Percentiles rank a stretch among this genome's conserved stretches.
phyloP scores from a whole-genome alignment of 129 eudicot species.

The Lonicera japonica region DNA sequence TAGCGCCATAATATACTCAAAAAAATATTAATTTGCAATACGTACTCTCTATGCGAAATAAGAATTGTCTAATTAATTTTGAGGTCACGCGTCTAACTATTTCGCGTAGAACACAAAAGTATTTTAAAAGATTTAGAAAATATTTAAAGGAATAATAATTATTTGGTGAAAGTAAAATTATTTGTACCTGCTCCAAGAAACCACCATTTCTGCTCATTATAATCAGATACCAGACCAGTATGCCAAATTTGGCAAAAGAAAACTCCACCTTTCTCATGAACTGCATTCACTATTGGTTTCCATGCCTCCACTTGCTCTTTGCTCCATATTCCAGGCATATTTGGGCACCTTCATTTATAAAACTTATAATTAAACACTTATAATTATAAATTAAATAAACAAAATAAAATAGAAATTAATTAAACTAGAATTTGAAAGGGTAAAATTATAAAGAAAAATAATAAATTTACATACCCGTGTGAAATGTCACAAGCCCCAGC shows the following conservation, averaged over 20 bases:
- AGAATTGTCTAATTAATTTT: no score
- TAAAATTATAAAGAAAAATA: no score
- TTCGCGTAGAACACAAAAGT: no score
- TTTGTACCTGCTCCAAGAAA: no score
- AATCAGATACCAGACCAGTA: slow-evolving; percentile 41
- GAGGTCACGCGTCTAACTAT: no score
- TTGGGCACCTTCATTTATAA: slow-evolving; percentile 22
- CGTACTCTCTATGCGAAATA: no score
- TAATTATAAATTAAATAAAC: not conserved
- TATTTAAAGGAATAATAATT: no score
- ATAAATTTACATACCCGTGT: slow-evolving; percentile 29
- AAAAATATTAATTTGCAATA: no score
- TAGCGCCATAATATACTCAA: no score
- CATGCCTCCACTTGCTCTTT: slow-evolving; percentile 57
- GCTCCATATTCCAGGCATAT: slow-evolving; percentile 56
- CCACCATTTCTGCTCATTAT: slow-evolving; percentile 11
- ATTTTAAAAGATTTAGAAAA: no score
- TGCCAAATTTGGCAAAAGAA: slow-evolving; percentile 52
- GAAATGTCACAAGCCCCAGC: slow-evolving; percentile 48
- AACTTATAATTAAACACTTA: not conserved
- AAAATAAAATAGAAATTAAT: no score
- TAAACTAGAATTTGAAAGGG: not conserved
- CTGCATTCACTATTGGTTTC: slow-evolving; percentile 57
- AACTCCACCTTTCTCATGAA: slow-evolving; percentile 45
- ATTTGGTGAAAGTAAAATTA: no score